These are phyloP conservation scores for Acanthamoeba healyi DNA, from an alignment of 208 protist genomes.

Conservation along the genomic window DNA sequence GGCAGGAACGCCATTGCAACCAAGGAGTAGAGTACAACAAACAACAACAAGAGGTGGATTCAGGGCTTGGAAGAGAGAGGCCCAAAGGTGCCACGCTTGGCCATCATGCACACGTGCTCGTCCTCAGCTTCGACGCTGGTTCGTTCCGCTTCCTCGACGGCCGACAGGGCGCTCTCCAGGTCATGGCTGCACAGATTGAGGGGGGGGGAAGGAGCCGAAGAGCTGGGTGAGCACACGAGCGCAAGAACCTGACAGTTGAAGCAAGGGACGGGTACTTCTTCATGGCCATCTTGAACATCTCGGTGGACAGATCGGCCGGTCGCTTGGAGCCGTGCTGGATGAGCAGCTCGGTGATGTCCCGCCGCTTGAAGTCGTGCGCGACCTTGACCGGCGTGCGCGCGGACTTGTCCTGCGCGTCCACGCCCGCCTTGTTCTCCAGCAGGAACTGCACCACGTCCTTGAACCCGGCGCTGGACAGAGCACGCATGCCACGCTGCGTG, in stretches of 20 bases:
- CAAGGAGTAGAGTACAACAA: too few species aligned
- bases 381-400: slow-evolving; percentile 17
- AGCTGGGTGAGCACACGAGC: too few species aligned
- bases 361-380: slow-evolving; percentile 33
- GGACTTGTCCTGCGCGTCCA: slow-evolving; percentile 29
- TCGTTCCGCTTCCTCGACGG: background rate
- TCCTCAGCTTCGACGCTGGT: background rate
- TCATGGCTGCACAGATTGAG: background rate
- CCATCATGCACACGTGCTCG: background rate
- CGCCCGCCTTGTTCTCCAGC: background rate
- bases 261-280: background rate
- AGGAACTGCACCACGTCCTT: background rate
- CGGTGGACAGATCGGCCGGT: background rate
- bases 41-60: too few species aligned
- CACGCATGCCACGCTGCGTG: too few species aligned
- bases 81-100: slow-evolving; percentile 6
- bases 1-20: too few species aligned
- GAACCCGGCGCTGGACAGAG: background rate
- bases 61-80: too few species aligned
- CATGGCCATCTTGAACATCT: background rate
- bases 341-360: background rate
- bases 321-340: background rate
- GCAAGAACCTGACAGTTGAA: too few species aligned
- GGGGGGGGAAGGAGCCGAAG: background rate
- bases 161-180: background rate